Conservation (phyloP, 2,329 filamentous ascomycete genomes). For the Colletotrichum sp. region DNA sequence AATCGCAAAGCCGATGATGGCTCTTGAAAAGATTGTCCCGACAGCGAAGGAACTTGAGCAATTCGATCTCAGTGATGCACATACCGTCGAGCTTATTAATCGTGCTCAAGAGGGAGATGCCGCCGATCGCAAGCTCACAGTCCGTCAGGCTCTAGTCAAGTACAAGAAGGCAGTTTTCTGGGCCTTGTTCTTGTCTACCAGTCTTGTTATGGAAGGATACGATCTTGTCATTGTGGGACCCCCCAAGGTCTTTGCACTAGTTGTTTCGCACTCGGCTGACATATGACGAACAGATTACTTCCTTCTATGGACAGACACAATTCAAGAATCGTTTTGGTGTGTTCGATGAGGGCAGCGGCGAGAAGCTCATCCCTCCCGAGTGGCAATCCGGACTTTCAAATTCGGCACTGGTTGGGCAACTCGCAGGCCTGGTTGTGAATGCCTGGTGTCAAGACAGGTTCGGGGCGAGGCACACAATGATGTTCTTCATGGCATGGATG, state of each 20-base stretch:
- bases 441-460: slow-evolving; percentile 44
- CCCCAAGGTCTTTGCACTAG: background rate
- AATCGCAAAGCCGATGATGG: background rate
- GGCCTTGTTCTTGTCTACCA: slow-evolving; percentile 40
- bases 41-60: background rate
- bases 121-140: slow-evolving; percentile 26
- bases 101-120: background rate
- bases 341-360: slow-evolving; percentile 23
- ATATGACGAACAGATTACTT: slow-evolving; percentile 13
- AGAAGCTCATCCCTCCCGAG: slow-evolving; percentile 43
- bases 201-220: slow-evolving; percentile 57
- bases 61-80: background rate
- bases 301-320: slow-evolving; percentile 37
- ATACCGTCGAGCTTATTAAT: background rate
- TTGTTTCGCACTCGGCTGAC: background rate
- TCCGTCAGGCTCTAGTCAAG: slow-evolving; percentile 28
- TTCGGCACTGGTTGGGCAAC: slow-evolving; percentile 45
- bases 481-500: slow-evolving; percentile 38
- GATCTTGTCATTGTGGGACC: slow-evolving; percentile 48
- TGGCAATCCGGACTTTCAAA: slow-evolving; percentile 54
- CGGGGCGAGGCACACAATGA: slow-evolving; percentile 23
- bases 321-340: slow-evolving; percentile 35
- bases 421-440: slow-evolving; percentile 48
- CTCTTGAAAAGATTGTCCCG: background rate
- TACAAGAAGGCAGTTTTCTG: slow-evolving; percentile 34